phyloP scores from a whole-genome alignment of 2,329 filamentous ascomycete genomes.

The Hymenoscyphus salicellus region DNA sequence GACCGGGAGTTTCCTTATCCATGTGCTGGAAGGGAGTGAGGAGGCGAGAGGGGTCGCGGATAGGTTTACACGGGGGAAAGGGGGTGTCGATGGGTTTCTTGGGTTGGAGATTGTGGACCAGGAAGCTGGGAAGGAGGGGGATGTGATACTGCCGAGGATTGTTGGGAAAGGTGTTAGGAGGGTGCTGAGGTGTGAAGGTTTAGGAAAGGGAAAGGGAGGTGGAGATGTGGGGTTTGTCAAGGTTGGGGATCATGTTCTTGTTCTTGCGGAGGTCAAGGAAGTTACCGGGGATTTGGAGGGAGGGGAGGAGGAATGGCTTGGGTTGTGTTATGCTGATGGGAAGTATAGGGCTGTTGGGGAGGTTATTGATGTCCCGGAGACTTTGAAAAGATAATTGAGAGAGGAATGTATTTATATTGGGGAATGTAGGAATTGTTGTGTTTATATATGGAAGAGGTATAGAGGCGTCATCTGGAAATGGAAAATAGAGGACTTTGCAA shows the following conservation, averaged over 20 bases:
- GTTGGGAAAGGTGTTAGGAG: constrained; percentile 16
- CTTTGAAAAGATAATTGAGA: background rate
- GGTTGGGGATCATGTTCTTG: constrained; percentile 30
- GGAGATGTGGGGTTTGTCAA: background rate
- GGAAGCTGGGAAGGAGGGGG: background rate
- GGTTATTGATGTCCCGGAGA: background rate
- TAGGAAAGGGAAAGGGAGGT: background rate
- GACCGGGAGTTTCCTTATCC: constrained; percentile 27
- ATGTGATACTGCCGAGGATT: constrained; percentile 16
- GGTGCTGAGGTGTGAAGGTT: constrained; percentile 21
- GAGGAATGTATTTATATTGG: background rate
- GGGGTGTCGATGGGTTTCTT: constrained; percentile 1
- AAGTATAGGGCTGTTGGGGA: constrained; percentile 17
- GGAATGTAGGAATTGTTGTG: background rate
- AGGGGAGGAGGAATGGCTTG: constrained; percentile 4
- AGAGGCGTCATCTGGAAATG: background rate
- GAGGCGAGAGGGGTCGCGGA: constrained; percentile 27
- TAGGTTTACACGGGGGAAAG: constrained; percentile 25
- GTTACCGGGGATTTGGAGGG: constrained; percentile 10
- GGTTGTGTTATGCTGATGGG: constrained; percentile 22
- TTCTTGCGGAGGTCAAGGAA: constrained; percentile 28
- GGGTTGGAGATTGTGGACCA: background rate
- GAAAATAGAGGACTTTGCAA: background rate
- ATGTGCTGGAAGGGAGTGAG: constrained; percentile 24
- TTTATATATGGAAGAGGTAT: background rate